Conservation (phyloP, 1,284 basidiomycete species). For the Naganishia liquefaciens region DNA sequence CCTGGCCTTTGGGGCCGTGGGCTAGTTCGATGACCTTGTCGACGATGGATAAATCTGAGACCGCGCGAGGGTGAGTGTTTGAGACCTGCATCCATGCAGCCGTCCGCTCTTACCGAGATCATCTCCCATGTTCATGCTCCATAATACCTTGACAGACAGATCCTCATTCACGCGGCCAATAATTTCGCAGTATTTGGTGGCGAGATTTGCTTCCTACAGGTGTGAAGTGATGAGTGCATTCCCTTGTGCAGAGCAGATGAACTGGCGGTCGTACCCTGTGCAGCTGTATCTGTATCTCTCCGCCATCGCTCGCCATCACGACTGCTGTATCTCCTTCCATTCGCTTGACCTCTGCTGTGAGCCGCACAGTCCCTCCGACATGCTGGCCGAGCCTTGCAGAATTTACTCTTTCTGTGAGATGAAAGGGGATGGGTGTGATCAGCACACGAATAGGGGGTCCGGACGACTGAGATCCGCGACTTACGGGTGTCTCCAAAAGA, state of each 20-base stretch:
- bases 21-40: conserved; percentile 44
- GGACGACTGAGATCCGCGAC: not conserved
- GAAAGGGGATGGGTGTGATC: conserved; percentile 66
- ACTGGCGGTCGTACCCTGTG: conserved; percentile 54
- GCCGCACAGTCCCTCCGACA: conserved; percentile 62
- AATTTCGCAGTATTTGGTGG: conserved; percentile 68
- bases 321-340: conserved; percentile 62
- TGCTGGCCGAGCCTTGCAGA: conserved; percentile 42
- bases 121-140: conserved; percentile 64
- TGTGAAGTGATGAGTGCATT: conserved; percentile 29
- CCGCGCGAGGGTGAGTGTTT: not conserved
- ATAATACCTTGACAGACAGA: conserved; percentile 65
- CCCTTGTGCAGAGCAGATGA: too few species aligned
- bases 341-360: conserved; percentile 69
- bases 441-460: conserved; percentile 61
- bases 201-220: conserved; percentile 58
- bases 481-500: conserved; percentile 26
- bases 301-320: conserved; percentile 71
- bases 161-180: conserved; percentile 68
- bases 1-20: conserved; percentile 46
- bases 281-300: conserved; percentile 62
- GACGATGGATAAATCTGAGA: conserved; percentile 22
- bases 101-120: conserved; percentile 62
- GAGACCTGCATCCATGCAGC: too few species aligned
- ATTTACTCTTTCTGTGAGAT: conserved; percentile 53